Evolutionary conservation across 345 rosid genomes (phyloP).

Genomic region (Clarkia xantiana): DNA sequence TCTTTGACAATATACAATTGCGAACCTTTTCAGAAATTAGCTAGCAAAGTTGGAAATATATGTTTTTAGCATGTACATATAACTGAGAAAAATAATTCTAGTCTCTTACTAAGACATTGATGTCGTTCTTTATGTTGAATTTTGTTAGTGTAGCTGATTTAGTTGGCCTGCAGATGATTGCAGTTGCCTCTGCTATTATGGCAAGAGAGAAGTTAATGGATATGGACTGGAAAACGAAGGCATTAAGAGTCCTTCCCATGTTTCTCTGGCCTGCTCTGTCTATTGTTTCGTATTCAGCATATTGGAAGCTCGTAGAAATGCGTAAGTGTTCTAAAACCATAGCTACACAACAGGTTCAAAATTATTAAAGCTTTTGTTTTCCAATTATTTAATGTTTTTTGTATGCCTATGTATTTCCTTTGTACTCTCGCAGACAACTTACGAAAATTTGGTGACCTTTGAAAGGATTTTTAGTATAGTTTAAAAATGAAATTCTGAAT

Average conservation of each 20-base stretch:
- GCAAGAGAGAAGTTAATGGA: constrained; percentile 24
- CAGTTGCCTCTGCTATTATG: constrained; percentile 27
- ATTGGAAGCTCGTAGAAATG: constrained; percentile 22
- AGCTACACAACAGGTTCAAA: background rate
- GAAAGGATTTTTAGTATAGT: no score
- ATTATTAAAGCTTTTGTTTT: background rate
- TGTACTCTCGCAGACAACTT: background rate
- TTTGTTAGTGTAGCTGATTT: background rate
- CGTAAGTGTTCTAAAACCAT: constrained; percentile 15
- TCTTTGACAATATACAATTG: no score
- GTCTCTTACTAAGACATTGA: background rate
- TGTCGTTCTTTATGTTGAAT: background rate
- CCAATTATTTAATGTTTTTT: background rate
- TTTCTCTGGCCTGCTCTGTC: constrained; percentile 33
- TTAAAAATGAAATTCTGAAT: no score
- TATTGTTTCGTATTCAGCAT: constrained; percentile 19
- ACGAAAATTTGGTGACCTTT: no score
- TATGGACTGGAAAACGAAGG: constrained; percentile 39
- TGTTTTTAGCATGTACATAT: background rate
- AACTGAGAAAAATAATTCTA: background rate
- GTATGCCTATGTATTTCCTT: background rate
- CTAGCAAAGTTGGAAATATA: background rate
- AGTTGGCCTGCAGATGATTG: constrained; percentile 17
- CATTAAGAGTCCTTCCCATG: constrained; percentile 30
- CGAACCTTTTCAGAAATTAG: no score